Evolutionary conservation across 2,329 filamentous ascomycete genomes (phyloP).

Genomic region (Diplocarpon mali): DNA sequence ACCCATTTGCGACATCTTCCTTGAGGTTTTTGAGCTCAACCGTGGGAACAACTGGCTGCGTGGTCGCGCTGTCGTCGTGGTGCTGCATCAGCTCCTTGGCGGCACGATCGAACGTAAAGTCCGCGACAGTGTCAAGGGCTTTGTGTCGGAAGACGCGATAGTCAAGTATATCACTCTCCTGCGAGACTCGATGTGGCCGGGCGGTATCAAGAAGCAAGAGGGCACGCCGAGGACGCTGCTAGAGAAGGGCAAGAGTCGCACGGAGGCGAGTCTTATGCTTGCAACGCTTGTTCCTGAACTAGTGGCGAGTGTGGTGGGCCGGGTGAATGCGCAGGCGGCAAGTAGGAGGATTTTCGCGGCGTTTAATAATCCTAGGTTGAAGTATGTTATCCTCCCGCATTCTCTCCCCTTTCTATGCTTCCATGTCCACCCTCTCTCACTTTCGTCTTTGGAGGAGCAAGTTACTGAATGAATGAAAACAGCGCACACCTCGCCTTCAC

Average conservation of each 20-base stretch:
- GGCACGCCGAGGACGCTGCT: constrained; percentile 47
- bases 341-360: constrained; percentile 82
- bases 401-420: not conserved
- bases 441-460: not conserved
- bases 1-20: constrained; percentile 93
- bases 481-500: constrained; percentile 29
- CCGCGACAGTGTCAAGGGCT: constrained; percentile 64
- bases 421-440: not conserved
- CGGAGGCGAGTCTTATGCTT: constrained; percentile 80
- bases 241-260: constrained; percentile 71
- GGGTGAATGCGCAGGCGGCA: constrained; percentile 82
- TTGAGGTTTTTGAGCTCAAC: constrained; percentile 91
- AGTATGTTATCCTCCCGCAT: constrained; percentile 46
- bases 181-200: constrained; percentile 74
- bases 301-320: constrained; percentile 84
- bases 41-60: constrained; percentile 95
- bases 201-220: constrained; percentile 42
- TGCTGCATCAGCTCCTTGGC: constrained; percentile 88
- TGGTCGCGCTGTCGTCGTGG: constrained; percentile 88
- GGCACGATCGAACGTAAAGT: constrained; percentile 95
- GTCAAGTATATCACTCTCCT: constrained; percentile 63
- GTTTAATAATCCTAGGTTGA: constrained; percentile 81
- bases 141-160: constrained; percentile 69
- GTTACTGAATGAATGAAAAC: constrained; percentile 8
- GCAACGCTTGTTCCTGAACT: constrained; percentile 84